Conservation (phyloP, 768 basidiomycete species). For the Pulveroboletus frians region DNA sequence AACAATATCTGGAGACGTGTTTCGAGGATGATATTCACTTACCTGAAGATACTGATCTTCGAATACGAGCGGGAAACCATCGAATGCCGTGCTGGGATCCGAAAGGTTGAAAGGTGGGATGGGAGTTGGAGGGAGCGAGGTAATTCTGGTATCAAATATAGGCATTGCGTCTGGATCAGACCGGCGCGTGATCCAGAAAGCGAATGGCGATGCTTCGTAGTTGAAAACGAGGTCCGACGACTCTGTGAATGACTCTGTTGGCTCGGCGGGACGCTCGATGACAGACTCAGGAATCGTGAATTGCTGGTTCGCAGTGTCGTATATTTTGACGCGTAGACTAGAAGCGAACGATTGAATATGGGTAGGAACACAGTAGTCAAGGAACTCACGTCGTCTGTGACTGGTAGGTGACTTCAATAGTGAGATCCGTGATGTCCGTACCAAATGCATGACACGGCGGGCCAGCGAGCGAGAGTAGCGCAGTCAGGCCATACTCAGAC, state of each 20-base stretch:
- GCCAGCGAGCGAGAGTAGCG: conserved; percentile 50
- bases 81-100: conserved; percentile 51
- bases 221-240: conserved; percentile 68
- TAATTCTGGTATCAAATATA: conserved; percentile 65
- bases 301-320: conserved; percentile 54
- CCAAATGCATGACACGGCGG: conserved; percentile 63
- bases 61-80: conserved; percentile 67
- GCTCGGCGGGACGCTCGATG: conserved; percentile 39
- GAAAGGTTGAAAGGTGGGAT: conserved; percentile 48
- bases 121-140: conserved; percentile 57
- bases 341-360: background rate
- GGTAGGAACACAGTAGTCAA: background rate
- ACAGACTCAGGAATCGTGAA: conserved; percentile 60
- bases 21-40: background rate
- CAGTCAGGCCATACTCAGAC: conserved; percentile 46
- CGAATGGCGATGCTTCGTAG: conserved; percentile 58
- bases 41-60: conserved; percentile 79
- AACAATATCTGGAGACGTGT: background rate
- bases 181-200: conserved; percentile 76
- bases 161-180: conserved; percentile 48
- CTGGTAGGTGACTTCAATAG: conserved; percentile 66
- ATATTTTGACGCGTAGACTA: conserved; percentile 66
- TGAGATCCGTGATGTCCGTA: conserved; percentile 50
- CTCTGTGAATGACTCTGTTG: conserved; percentile 31
- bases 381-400: conserved; percentile 42